Percentiles rank a stretch among this genome's conserved stretches.
phyloP scores from a whole-genome alignment of 768 basidiomycete species.

The Pisolithus sp. region DNA sequence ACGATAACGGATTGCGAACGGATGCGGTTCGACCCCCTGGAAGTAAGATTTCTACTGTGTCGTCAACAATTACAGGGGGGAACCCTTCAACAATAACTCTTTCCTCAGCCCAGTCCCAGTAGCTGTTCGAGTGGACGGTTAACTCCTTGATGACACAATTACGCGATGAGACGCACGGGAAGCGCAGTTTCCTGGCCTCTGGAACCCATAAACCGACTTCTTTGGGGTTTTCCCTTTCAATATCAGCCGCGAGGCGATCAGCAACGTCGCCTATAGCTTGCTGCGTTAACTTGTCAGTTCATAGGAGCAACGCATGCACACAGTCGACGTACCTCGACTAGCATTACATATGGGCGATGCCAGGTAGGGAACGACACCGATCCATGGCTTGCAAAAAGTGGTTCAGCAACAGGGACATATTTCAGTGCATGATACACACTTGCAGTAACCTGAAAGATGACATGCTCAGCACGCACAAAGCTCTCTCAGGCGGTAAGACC shows the following conservation, averaged over 20 bases:
- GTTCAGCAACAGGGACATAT: neutral
- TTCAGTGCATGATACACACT: conserved; percentile 10
- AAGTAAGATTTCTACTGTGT: conserved; percentile 7
- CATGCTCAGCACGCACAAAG: neutral
- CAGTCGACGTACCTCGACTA: conserved; percentile 14
- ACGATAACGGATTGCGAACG: conserved; percentile 17
- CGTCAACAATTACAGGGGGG: conserved; percentile 14
- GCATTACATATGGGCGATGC: conserved; percentile 24
- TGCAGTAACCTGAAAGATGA: conserved; percentile 17
- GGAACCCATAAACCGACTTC: conserved; percentile 16
- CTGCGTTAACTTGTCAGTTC: conserved; percentile 4
- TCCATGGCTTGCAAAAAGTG: conserved; percentile 12
- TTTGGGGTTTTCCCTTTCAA: conserved; percentile 13
- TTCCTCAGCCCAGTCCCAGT: conserved; percentile 26
- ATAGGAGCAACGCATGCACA: too few species aligned
- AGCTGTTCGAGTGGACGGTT: conserved; percentile 8
- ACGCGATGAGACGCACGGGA: conserved; percentile 16
- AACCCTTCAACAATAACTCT: conserved; percentile 15
- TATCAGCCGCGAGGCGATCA: conserved; percentile 17
- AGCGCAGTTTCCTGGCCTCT: conserved; percentile 19
- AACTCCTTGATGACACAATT: neutral
- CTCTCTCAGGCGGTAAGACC: neutral
- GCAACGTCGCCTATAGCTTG: conserved; percentile 24
- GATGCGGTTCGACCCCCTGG: neutral
- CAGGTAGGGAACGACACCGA: conserved; percentile 19